Conservation (phyloP, 805 yeast species). For the Yarrowia osloensis region DNA sequence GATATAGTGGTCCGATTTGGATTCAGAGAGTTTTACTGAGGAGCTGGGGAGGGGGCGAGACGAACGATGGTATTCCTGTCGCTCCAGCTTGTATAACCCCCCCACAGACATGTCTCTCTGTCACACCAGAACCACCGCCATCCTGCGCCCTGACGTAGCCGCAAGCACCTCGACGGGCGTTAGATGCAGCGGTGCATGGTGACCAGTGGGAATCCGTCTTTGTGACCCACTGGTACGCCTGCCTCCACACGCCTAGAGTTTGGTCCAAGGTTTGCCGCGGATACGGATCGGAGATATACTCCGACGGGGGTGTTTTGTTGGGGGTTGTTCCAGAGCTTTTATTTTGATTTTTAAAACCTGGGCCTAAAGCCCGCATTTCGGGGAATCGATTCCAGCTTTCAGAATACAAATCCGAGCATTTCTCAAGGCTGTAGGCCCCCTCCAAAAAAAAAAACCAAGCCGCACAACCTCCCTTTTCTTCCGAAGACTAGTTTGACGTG, state of each 20-base stretch:
- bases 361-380: too few relatives aligned
- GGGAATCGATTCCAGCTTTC: not conserved
- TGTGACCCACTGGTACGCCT: slow-evolving; percentile 19
- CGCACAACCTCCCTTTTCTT: not conserved
- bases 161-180: not conserved
- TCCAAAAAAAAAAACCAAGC: not conserved
- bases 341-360: not conserved
- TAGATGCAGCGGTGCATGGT: not conserved
- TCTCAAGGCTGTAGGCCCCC: not conserved
- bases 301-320: not conserved
- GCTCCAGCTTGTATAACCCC: too few relatives aligned
- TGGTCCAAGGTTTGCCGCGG: not conserved
- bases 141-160: not conserved
- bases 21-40: too few relatives aligned
- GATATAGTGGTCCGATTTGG: too few relatives aligned
- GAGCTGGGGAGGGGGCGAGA: too few relatives aligned
- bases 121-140: too few relatives aligned
- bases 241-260: not conserved
- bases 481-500: not conserved
- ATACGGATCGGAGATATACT: slow-evolving; percentile 18
- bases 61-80: too few relatives aligned
- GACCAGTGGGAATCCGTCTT: not conserved
- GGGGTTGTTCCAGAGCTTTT: not conserved
- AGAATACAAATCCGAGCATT: not conserved
- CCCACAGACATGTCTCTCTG: too few relatives aligned